Conservation (phyloP, 2,329 filamentous ascomycete genomes). For the Dactylellina drechsleri region DNA sequence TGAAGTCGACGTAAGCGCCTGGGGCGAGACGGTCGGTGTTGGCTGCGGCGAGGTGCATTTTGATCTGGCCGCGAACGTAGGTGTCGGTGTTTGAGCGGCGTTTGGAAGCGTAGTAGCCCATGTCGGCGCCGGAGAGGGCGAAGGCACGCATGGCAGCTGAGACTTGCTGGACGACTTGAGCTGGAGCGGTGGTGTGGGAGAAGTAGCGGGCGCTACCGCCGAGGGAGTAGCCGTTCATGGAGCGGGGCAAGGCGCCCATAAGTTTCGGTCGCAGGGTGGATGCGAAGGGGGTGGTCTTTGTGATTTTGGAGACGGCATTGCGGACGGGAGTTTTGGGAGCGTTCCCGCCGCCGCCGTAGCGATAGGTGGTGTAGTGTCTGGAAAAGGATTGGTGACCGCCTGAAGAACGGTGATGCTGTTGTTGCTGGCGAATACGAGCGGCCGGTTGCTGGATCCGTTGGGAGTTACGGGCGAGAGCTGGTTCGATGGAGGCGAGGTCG, state of each 20-base stretch:
- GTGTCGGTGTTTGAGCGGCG: slow-evolving; percentile 75
- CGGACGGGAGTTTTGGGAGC: slow-evolving; percentile 67
- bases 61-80: slow-evolving; percentile 73
- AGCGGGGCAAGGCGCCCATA: slow-evolving; percentile 83
- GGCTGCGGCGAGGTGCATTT: slow-evolving; percentile 64
- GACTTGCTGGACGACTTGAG: slow-evolving; percentile 91
- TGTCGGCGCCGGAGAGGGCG: slow-evolving; percentile 87
- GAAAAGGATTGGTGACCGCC: slow-evolving; percentile 67
- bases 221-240: slow-evolving; percentile 86
- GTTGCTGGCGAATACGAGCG: slow-evolving; percentile 72
- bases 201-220: slow-evolving; percentile 78
- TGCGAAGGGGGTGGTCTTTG: slow-evolving; percentile 84
- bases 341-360: slow-evolving; percentile 63
- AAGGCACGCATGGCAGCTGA: slow-evolving; percentile 88
- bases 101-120: slow-evolving; percentile 81
- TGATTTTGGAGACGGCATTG: slow-evolving; percentile 72
- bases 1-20: slow-evolving; percentile 89
- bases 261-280: slow-evolving; percentile 89
- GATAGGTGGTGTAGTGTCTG: slow-evolving; percentile 61
- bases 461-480: slow-evolving; percentile 69
- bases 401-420: slow-evolving; percentile 72
- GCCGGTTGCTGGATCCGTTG: slow-evolving; percentile 70
- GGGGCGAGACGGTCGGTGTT: slow-evolving; percentile 63
- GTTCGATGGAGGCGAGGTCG: slow-evolving; percentile 67
- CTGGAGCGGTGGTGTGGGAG: slow-evolving; percentile 85